Base-by-base conservation (phyloP, 2,329 filamentous ascomycete genomes). In the Xylariaceae sp. region DNA sequence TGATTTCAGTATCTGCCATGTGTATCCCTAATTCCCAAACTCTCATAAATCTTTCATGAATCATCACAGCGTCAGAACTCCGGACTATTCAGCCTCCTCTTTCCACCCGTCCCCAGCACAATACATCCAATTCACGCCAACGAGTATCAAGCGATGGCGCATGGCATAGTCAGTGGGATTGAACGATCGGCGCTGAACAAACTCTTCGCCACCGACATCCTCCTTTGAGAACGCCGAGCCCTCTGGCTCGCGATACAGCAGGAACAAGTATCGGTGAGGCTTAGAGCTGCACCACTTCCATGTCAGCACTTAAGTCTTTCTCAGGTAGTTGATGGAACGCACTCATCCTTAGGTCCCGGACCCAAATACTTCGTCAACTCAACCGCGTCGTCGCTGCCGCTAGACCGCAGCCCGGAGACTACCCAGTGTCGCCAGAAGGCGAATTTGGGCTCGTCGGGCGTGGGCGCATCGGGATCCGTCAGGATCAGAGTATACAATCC, bases 351-450 rank as follows among this genome's bases (percentile, higher is more conserved):
- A 10, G 73, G 72, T 0, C 71, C 72, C 0, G 73, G 73, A 0
- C 68, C 72, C 14, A 75, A 62, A 52, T 74, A 76, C 32, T 68
- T 66, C 4, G 73, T 75, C 44, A 75, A 48, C 11, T 67, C 60
- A 33, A 58, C 56, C 1, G 48, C 58, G 10, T 11, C 50, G 11
- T 54, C 55, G 1, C 55, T 22, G 22, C 55, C 49, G 39, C 61
- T 36, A 2, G 71, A 67, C 48, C 65, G 66, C 44, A 75, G 41
- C 0, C 72, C 71, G 4, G 68, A 62, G 0, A 78, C 60, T 22
- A 81, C 68, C 74, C 75, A 80, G 56, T 81, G 77, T 17, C 77
- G 67, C 76, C 76, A 80, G 57, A 75, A 79, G 0, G 75, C 73
- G 57, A 77, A 80, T 57, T 75, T 78, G 6, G 75, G 76, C 44